phyloP scores from a whole-genome alignment of 78 protist genomes.

The Emiliania huxleyi region DNA sequence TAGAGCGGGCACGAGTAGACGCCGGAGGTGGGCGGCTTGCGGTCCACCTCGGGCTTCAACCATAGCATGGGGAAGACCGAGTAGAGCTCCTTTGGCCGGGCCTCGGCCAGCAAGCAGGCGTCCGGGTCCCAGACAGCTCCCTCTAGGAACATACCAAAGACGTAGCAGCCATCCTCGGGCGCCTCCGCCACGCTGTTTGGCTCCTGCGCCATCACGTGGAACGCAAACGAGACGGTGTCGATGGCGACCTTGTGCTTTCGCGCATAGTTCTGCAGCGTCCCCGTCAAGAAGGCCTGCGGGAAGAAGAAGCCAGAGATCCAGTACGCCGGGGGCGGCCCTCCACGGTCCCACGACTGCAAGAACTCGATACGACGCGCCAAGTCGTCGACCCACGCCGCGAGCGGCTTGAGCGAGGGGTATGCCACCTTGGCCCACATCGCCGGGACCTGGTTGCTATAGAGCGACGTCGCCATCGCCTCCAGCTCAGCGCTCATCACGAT shows the following conservation, averaged over 20 bases:
- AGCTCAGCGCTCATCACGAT: conserved; percentile 74
- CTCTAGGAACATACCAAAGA: conserved; percentile 75
- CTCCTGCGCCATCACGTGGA: background rate
- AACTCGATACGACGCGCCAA: conserved; percentile 33
- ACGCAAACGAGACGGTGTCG: conserved; percentile 62
- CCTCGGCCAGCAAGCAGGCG: conserved; percentile 55
- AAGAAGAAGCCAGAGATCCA: conserved; percentile 88
- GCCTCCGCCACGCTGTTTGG: background rate
- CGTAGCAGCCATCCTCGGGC: conserved; percentile 71
- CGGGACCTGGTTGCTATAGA: conserved; percentile 53
- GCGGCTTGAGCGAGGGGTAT: conserved; percentile 74
- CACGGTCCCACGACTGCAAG: conserved; percentile 57
- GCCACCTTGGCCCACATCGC: conserved; percentile 39
- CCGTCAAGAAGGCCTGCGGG: conserved; percentile 89
- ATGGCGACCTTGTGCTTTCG: conserved; percentile 47
- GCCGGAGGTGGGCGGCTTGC: background rate
- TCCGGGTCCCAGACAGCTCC: conserved; percentile 71
- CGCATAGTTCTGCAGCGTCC: conserved; percentile 76
- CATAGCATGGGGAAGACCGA: conserved; percentile 60
- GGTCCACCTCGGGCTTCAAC: conserved; percentile 1
- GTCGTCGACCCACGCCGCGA: conserved; percentile 73
- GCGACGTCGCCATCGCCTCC: conserved; percentile 60
- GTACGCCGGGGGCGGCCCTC: conserved; percentile 63
- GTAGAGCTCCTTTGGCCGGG: conserved; percentile 82
- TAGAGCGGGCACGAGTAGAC: conserved; percentile 49